A percentile compares a stretch with the other conserved stretches of the same genome.
These are phyloP conservation scores for Podaxis sp. DNA, from an alignment of 768 basidiomycete species.

Conservation along the genomic window DNA sequence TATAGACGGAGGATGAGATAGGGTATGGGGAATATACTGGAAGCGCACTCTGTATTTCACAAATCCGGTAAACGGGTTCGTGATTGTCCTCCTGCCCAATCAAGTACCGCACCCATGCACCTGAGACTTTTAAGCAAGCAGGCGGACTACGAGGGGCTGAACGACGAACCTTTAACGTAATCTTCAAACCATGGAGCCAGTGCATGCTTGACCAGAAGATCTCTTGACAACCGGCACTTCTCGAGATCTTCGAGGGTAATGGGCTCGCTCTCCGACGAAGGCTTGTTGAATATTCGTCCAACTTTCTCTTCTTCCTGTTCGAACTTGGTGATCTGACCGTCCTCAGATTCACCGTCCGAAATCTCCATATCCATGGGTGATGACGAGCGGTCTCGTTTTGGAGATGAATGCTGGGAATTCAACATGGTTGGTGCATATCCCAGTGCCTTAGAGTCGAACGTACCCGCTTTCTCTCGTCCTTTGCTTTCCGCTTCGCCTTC, in stretches of 20 bases:
- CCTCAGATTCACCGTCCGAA: conserved; percentile 83
- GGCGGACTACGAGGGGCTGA: conserved; percentile 2
- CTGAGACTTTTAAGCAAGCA: conserved; percentile 53
- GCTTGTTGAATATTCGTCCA: conserved; percentile 39
- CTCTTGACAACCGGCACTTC: conserved; percentile 63
- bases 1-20: conserved; percentile 12
- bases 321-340: conserved; percentile 72
- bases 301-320: conserved; percentile 76
- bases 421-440: conserved; percentile 18
- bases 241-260: conserved; percentile 59
- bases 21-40: conserved; percentile 6
- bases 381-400: conserved; percentile 70
- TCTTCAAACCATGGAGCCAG: conserved; percentile 85
- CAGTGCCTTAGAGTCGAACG: conserved; percentile 22
- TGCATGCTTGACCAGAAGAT: conserved; percentile 68
- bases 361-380: conserved; percentile 88
- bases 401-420: conserved; percentile 41
- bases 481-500: conserved; percentile 83
- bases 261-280: conserved; percentile 42
- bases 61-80: conserved; percentile 73
- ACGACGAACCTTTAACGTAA: conserved; percentile 67
- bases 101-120: conserved; percentile 83
- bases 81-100: conserved; percentile 58
- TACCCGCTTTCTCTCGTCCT: conserved; percentile 86
- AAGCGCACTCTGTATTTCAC: conserved; percentile 71